phyloP scores from a whole-genome alignment of 208 protist species.

The Entamoeba nuttalli region DNA sequence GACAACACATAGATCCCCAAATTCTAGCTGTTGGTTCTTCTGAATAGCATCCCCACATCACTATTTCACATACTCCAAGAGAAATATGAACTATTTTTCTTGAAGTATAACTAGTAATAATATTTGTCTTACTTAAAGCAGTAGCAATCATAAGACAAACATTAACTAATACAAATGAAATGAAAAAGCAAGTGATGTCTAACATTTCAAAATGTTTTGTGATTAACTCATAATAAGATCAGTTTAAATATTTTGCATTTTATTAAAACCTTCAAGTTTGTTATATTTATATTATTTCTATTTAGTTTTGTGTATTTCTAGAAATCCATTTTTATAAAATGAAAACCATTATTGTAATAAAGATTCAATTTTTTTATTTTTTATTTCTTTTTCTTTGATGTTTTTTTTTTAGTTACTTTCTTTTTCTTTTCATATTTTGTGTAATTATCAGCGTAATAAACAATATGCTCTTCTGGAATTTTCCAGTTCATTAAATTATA shows the following conservation, averaged over 20 bases:
- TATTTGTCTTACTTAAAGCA: neutral
- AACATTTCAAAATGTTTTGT: neutral
- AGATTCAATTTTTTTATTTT: too few species aligned
- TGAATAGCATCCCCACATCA: neutral
- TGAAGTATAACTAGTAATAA: neutral
- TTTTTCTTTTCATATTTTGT: too few species aligned
- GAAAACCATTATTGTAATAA: too few species aligned
- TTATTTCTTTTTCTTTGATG: too few species aligned
- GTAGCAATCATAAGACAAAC: neutral
- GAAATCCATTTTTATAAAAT: too few species aligned
- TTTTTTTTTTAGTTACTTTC: too few species aligned
- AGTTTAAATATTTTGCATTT: neutral
- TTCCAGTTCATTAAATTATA: too few species aligned
- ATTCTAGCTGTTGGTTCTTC: neutral
- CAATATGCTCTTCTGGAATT: too few species aligned
- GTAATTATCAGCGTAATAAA: too few species aligned
- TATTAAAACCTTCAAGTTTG: neutral
- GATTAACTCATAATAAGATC: neutral
- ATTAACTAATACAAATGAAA: neutral
- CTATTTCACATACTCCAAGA: neutral
- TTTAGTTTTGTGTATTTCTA: neutral
- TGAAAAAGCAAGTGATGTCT: neutral
- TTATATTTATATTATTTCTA: neutral
- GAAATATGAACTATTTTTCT: neutral
- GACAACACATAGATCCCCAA: neutral